These are phyloP conservation scores for Aspergillus taichungensis DNA, from an alignment of 495 filamentous ascomycete species.

Conservation along the genomic window DNA sequence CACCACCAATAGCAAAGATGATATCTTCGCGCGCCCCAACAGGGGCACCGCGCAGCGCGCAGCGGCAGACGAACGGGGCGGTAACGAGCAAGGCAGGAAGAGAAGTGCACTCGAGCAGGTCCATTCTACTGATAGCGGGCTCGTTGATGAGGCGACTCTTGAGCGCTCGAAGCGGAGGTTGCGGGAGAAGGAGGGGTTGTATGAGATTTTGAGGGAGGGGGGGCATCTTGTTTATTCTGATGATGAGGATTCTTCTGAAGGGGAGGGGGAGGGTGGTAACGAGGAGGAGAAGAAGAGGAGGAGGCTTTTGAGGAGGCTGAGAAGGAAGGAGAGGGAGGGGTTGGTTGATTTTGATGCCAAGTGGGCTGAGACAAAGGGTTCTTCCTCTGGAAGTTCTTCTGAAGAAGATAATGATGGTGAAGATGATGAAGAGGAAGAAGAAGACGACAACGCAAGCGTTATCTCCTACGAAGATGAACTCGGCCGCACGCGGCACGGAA, in stretches of 20 bases:
- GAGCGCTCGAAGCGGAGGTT: constrained; percentile 64
- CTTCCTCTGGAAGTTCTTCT: no score
- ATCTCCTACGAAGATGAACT: constrained; percentile 87
- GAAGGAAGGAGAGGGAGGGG: constrained; percentile 39
- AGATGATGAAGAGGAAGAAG: constrained; percentile 22
- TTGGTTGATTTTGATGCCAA: constrained; percentile 92
- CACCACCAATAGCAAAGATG: constrained; percentile 40
- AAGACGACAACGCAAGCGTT: constrained; percentile 46
- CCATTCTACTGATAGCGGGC: constrained; percentile 30
- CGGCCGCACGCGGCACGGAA: constrained; percentile 64
- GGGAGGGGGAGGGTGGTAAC: constrained; percentile 32
- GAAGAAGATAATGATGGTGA: constrained; percentile 24
- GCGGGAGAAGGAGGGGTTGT: constrained; percentile 78
- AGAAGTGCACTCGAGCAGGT: constrained; percentile 25
- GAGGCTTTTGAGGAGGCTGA: constrained; percentile 15
- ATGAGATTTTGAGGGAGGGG: constrained; percentile 75
- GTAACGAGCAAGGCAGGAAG: constrained; percentile 32
- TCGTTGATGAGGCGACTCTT: constrained; percentile 36
- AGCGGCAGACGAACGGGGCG: constrained; percentile 34
- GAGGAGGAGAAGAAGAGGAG: constrained; percentile 15
- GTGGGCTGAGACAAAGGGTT: no score
- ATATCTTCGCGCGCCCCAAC: constrained; percentile 64
- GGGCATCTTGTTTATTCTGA: constrained; percentile 28
- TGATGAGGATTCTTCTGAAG: constrained; percentile 32
- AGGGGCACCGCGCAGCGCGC: constrained; percentile 60